phyloP scores from a whole-genome alignment of 371 early-diverging fungal species.

The Mucor racemosus region DNA sequence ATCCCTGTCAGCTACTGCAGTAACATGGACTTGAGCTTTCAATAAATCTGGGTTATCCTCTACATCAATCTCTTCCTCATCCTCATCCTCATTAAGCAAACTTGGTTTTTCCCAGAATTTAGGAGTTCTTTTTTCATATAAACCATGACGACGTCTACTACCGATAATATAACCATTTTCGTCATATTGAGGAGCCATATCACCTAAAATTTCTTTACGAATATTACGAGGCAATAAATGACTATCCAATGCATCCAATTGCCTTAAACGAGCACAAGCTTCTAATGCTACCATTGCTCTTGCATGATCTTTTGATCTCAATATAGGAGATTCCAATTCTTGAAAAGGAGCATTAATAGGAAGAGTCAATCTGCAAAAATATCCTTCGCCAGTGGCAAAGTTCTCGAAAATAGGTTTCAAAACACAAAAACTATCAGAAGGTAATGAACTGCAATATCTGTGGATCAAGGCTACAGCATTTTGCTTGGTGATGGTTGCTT shows the following conservation, averaged over 20 bases:
- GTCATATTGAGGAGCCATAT: constrained; percentile 44
- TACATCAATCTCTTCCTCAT: constrained; percentile 12
- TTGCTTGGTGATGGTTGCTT: constrained; percentile 67
- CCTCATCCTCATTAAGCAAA: constrained; percentile 26
- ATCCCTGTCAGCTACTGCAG: not conserved
- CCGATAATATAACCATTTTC: constrained; percentile 56
- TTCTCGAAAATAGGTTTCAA: constrained; percentile 56
- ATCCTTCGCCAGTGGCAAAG: constrained; percentile 31
- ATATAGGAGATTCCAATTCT: constrained; percentile 56
- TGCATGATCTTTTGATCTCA: constrained; percentile 67
- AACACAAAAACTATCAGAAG: constrained; percentile 60
- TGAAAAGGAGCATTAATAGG: constrained; percentile 74
- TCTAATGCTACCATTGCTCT: constrained; percentile 77
- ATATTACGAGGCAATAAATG: constrained; percentile 64
- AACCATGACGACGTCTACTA: constrained; percentile 45
- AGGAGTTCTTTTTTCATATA: constrained; percentile 49
- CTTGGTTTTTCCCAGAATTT: constrained; percentile 42
- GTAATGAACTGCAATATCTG: constrained; percentile 68
- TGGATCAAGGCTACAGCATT: constrained; percentile 65
- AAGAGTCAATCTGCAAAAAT: constrained; percentile 57
- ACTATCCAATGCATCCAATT: constrained; percentile 73
- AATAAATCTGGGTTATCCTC: constrained; percentile 28
- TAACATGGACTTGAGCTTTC: constrained; percentile 10
- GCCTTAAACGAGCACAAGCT: constrained; percentile 69
- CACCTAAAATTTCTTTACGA: constrained; percentile 44